Evolutionary conservation across 495 filamentous ascomycete genomes (phyloP).

Genomic region (Margaritispora aquatica): DNA sequence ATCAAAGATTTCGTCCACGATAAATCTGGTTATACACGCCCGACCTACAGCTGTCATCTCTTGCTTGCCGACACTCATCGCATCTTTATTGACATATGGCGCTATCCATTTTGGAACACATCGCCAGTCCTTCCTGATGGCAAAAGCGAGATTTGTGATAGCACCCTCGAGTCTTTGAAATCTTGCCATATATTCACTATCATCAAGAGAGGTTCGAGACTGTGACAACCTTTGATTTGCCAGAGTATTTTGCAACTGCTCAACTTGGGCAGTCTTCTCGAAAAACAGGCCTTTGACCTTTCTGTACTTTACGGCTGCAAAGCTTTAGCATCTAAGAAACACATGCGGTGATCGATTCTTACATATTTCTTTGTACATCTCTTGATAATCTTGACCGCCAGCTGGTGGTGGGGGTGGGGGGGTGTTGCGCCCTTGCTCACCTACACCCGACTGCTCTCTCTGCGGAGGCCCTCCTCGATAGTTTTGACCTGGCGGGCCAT

Average conservation of each 20-base stretch:
- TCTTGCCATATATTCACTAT: constrained; percentile 86
- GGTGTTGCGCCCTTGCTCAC: constrained; percentile 25
- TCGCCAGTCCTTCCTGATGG: constrained; percentile 90
- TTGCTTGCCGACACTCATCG: constrained; percentile 72
- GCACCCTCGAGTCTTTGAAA: constrained; percentile 92
- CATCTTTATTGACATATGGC: constrained; percentile 74
- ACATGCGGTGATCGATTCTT: constrained; percentile 25
- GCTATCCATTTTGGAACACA: constrained; percentile 72
- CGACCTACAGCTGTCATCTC: constrained; percentile 97
- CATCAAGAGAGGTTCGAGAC: constrained; percentile 91
- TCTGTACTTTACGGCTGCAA: constrained; percentile 64
- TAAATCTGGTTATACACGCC: constrained; percentile 81
- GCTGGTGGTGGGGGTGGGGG: constrained; percentile 30
- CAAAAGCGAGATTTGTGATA: constrained; percentile 90
- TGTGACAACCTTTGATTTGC: constrained; percentile 93
- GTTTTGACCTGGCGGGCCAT: constrained; percentile 26
- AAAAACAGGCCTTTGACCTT: constrained; percentile 98
- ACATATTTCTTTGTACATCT: constrained; percentile 55
- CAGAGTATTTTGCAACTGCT: constrained; percentile 91
- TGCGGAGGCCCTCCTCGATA: constrained; percentile 32
- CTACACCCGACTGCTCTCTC: constrained; percentile 17
- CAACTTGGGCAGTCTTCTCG: constrained; percentile 88
- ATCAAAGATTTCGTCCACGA: constrained; percentile 87
- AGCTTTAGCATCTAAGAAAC: background rate
- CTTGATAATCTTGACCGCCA: constrained; percentile 17